phyloP scores from a whole-genome alignment of 2,329 filamentous ascomycete genomes.

The Fusarium tanahbumbuense region DNA sequence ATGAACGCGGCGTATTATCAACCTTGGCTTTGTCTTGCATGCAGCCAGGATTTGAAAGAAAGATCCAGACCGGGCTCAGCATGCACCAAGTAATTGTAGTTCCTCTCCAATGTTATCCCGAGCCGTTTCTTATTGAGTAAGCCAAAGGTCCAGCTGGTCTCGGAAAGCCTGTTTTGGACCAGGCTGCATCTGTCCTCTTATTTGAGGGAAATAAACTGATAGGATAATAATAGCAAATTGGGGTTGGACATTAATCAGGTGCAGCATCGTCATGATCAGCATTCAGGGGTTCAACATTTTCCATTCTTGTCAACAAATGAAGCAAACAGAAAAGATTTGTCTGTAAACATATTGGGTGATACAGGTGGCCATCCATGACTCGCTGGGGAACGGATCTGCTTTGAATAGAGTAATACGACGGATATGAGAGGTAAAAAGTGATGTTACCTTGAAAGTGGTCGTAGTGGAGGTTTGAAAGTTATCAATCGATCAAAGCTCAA shows the following conservation, averaged over 20 bases:
- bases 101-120: neutral
- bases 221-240: constrained; percentile 9
- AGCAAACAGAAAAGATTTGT: neutral
- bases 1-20: constrained; percentile 16
- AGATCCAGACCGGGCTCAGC: constrained; percentile 35
- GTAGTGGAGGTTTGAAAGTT: constrained; percentile 14
- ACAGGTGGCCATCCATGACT: constrained; percentile 24
- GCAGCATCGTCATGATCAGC: constrained; percentile 37
- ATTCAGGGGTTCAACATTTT: constrained; percentile 25
- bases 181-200: constrained; percentile 15
- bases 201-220: neutral
- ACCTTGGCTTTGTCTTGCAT: constrained; percentile 30
- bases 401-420: constrained; percentile 21
- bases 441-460: constrained; percentile 1
- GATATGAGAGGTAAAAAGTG: constrained; percentile 12
- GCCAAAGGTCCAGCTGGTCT: constrained; percentile 17
- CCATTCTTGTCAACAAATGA: constrained; percentile 28
- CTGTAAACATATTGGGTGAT: neutral
- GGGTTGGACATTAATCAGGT: constrained; percentile 24
- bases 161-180: constrained; percentile 36
- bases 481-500: constrained; percentile 16
- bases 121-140: constrained; percentile 12
- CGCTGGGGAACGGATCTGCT: constrained; percentile 26
- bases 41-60: constrained; percentile 37
- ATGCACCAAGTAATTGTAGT: constrained; percentile 9